Base-by-base conservation (phyloP, 306 rosid species). In the Pueraria montana region DNA sequence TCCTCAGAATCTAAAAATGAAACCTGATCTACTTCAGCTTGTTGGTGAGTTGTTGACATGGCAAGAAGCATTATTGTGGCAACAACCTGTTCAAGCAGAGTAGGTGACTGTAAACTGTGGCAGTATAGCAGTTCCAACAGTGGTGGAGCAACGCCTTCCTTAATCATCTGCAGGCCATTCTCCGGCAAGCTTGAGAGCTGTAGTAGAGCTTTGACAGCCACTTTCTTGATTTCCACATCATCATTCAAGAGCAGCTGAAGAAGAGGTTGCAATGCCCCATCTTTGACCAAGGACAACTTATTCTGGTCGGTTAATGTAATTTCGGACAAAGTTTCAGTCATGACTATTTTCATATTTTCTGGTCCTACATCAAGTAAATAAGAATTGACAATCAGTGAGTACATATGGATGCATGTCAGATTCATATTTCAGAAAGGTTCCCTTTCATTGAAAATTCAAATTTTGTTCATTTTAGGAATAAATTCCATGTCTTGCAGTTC, bases 61-160 rank as follows among this genome's bases (percentile, higher is more conserved):
- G 92, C 88, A 30, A 91, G 92, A 77, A 88, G 81, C 93, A 87
- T 87, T 45, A 91, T 84, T 55, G 89, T 85, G 53, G 87, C 86
- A 21, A 92, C 89, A 20, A 88, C 93, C 73, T 77, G 89, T 72
- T 89, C 91, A 3, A 83, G 85, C 82, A 91, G 66, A 45, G 71
- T 42, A 7, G 93, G 80, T 1, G 78, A 73, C 36, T 65, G 81
- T 72, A 84, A 82, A 83, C 90, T 84, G 68, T 89, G 96, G 53
- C 72, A 61, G 84, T 88, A 91, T 16, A 91, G 89, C 49, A 89
- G 80, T 79, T 88, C 90, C 66, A 88, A 82, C 16, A 91, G 87
- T 27, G 86, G 91, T 83, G 66, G 72, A 77, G 84, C 86, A 61
- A 85, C 87, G 18, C 93, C 93, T 74, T 91, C 86, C 82, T 55